A percentile compares a stretch with the other conserved stretches of the same genome.
Evolutionary conservation across 2,329 filamentous ascomycete genomes (phyloP).

Genomic region (Parasarocladium wereldwijsianum): DNA sequence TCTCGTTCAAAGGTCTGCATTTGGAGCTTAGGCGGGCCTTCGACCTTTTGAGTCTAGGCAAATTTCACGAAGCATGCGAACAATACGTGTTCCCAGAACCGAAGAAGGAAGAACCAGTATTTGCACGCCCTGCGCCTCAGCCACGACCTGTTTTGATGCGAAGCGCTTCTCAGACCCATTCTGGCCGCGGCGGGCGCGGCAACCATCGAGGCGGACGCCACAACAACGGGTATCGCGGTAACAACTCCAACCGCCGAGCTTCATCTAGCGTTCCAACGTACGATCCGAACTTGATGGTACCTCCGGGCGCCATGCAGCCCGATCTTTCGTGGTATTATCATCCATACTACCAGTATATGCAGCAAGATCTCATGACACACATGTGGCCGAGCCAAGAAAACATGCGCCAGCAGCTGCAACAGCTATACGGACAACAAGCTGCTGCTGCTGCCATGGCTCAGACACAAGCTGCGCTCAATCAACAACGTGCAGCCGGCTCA

Average conservation of each 20-base stretch:
- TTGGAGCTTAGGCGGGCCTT: slow-evolving; percentile 81
- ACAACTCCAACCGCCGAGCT: slow-evolving; percentile 30
- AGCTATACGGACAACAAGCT: slow-evolving; percentile 23
- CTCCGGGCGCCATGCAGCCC: slow-evolving; percentile 28
- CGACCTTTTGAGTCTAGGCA: slow-evolving; percentile 61
- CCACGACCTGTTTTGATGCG: slow-evolving; percentile 38
- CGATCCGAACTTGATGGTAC: slow-evolving; percentile 31
- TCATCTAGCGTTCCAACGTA: slow-evolving; percentile 37
- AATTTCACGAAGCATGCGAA: slow-evolving; percentile 73
- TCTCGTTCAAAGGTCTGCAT: slow-evolving; percentile 83
- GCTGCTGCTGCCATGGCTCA: slow-evolving; percentile 14
- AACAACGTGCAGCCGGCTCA: slow-evolving; percentile 13
- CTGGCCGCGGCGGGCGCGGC: slow-evolving; percentile 31
- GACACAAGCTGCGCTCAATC: slow-evolving; percentile 10
- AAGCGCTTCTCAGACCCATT: slow-evolving; percentile 46
- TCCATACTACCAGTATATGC: slow-evolving; percentile 24
- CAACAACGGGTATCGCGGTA: slow-evolving; percentile 25
- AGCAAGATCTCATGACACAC: slow-evolving; percentile 25
- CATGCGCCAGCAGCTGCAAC: slow-evolving; percentile 19
- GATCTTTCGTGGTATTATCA: slow-evolving; percentile 36
- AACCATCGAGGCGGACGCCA: slow-evolving; percentile 34
- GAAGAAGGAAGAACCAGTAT: slow-evolving; percentile 57
- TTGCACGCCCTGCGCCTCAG: slow-evolving; percentile 38
- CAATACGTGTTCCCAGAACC: slow-evolving; percentile 82
- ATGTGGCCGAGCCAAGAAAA: slow-evolving; percentile 23